A percentile compares a stretch with the other conserved stretches of the same genome.
phyloP scores from a whole-genome alignment of 2,329 filamentous ascomycete species.

The Phoma sp. region DNA sequence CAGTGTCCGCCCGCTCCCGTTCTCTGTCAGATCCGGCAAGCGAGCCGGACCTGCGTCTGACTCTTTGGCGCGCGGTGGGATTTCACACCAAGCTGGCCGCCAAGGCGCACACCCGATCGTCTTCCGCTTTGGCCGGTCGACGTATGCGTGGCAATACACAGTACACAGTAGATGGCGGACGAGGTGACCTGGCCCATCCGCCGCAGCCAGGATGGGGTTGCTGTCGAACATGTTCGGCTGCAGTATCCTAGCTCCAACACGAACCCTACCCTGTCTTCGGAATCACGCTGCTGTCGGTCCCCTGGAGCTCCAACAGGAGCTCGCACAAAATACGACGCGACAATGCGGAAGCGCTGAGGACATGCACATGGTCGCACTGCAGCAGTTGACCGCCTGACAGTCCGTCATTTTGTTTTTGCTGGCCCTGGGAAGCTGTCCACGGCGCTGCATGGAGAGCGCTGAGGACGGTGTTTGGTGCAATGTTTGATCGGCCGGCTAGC shows the following conservation, averaged over 20 bases:
- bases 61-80: constrained; percentile 7
- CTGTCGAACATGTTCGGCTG: constrained; percentile 31
- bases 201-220: constrained; percentile 25
- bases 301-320: constrained; percentile 18
- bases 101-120: constrained; percentile 12
- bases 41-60: constrained; percentile 22
- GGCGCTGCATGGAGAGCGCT: constrained; percentile 17
- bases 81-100: constrained; percentile 3
- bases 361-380: constrained; percentile 32
- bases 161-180: too few relatives aligned
- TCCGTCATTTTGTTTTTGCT: constrained; percentile 7
- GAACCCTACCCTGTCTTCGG: constrained; percentile 38
- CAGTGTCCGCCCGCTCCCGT: constrained; percentile 10
- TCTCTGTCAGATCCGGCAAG: constrained; percentile 24
- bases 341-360: constrained; percentile 24
- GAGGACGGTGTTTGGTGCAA: constrained; percentile 26
- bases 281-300: constrained; percentile 21
- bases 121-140: constrained; percentile 22
- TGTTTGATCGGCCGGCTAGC: constrained; percentile 44
- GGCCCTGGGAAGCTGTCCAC: constrained; percentile 5
- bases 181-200: constrained; percentile 15
- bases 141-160: constrained; percentile 21
- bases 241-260: constrained; percentile 27
- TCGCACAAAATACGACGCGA: constrained; percentile 36
- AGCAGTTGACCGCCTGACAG: constrained; percentile 42